phyloP scores from a whole-genome alignment of 176 grass and related monocot genomes.

The Coix lacrymajobi region DNA sequence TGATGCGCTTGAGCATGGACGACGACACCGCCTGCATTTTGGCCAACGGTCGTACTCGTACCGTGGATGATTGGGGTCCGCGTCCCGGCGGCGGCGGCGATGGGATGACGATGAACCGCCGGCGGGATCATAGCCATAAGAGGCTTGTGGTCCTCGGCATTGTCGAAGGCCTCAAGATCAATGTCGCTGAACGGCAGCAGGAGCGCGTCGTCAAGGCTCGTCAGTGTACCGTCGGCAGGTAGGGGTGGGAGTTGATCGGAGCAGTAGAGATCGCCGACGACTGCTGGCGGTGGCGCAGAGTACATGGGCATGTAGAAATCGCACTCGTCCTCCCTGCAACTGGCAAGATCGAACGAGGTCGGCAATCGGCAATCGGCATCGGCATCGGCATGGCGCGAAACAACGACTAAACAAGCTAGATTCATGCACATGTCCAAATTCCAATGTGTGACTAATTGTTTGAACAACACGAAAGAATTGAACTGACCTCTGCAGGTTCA shows the following conservation, averaged over 20 bases:
- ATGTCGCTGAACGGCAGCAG: constrained; percentile 33
- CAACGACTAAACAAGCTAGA: too few species aligned
- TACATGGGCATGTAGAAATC: neutral
- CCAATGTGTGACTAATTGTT: neutral
- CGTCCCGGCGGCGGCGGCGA: neutral
- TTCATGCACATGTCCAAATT: too few species aligned
- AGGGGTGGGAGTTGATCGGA: neutral
- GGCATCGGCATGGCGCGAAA: neutral
- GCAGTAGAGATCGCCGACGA: neutral
- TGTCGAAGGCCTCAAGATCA: constrained; percentile 25
- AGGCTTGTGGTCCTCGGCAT: neutral
- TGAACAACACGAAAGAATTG: neutral
- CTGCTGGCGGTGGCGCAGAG: neutral
- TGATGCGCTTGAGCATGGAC: neutral
- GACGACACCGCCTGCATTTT: neutral
- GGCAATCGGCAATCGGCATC: too few species aligned
- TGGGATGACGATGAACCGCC: neutral
- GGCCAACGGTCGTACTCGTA: neutral
- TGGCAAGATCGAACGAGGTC: too few species aligned
- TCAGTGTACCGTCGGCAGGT: neutral
- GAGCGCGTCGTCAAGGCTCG: constrained; percentile 8
- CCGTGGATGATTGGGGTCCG: neutral
- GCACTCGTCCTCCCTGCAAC: neutral
- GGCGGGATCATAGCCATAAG: neutral
- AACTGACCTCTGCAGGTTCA: neutral